Base-by-base conservation (phyloP, 306 rosid genomes). In the Quercus mongolica region DNA sequence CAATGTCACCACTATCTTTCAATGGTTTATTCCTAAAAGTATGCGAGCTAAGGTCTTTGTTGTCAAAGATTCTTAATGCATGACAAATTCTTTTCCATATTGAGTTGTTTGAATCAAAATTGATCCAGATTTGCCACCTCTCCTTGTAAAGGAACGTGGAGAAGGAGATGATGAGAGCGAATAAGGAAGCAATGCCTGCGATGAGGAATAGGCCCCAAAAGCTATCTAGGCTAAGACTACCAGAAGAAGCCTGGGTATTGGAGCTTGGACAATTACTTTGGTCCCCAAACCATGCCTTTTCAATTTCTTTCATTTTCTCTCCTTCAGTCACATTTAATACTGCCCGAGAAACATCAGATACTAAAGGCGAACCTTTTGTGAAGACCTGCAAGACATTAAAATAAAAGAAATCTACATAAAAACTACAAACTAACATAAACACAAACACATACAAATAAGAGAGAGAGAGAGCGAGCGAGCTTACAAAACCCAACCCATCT, bases 121-220 rank as follows among this genome's bases (percentile, higher is more conserved):
- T 20, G 18, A 5, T 65, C 2, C 30, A 19, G 11, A 72, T 44
- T 23, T 51, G 4, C 23, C 0, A 2, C 64, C 74, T 17, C 2
- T 67, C 15, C 11, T n/a, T n/a, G 0, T n/a, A n/a, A 31, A 76
- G 74, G 74, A 76, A 76, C 18, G 3, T 30, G 3, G 31, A 11
- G 0, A 6, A 3, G 56, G 55, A 86, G 70, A 82, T 6, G n/a
- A 74, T 1, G 3, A 90, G 83, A n/a, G 91, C 85, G 1, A 19
- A n/a, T 4, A 83, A 1, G 0, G 86, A 87, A 71, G 85, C 79
- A 49, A 28, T 41, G 21, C 86, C 84, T 1, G 79, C 87, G 10
- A 89, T 69, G 23, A 90, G 81, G 79, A 90, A 91, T 12, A 91
- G 81, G 5, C 92, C 94, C 86, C 90, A 78, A 21, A 92, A 90